These are phyloP conservation scores for Botryococcus braunii DNA, from an alignment of 163 green algal genomes.

Conservation along the genomic window DNA sequence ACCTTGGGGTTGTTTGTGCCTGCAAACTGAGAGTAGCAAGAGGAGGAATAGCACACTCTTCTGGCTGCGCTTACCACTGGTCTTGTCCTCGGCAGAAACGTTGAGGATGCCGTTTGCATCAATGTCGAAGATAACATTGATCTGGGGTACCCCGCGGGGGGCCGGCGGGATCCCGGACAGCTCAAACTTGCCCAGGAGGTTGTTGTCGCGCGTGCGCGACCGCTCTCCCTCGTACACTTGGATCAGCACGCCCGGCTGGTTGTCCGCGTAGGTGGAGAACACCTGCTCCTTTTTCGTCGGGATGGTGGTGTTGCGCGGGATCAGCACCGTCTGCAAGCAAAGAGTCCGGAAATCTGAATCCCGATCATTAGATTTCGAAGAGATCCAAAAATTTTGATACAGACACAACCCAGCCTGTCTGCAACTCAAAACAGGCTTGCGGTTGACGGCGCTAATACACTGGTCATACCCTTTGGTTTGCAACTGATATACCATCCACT, in stretches of 20 bases:
- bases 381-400: no score
- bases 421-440: no score
- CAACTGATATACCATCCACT: no score
- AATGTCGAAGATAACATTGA: constrained; percentile 90
- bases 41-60: no score
- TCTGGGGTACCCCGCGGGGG: constrained; percentile 83
- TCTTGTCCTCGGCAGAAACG: constrained; percentile 89
- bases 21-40: no score
- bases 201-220: constrained; percentile 84
- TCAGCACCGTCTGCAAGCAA: constrained; percentile 65
- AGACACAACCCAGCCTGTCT: no score
- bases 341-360: no score
- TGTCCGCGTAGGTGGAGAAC: constrained; percentile 95
- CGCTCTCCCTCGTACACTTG: constrained; percentile 82
- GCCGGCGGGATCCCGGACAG: constrained; percentile 87
- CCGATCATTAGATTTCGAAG: no score
- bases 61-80: constrained; percentile 53
- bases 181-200: constrained; percentile 96
- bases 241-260: constrained; percentile 88
- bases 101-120: constrained; percentile 93
- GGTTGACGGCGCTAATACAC: no score
- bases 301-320: constrained; percentile 94
- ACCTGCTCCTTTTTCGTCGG: constrained; percentile 95
- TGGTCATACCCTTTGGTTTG: no score
- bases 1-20: no score